Base-by-base conservation (phyloP, 164 flowering plant species). In the Vitis rotundifolia region DNA sequence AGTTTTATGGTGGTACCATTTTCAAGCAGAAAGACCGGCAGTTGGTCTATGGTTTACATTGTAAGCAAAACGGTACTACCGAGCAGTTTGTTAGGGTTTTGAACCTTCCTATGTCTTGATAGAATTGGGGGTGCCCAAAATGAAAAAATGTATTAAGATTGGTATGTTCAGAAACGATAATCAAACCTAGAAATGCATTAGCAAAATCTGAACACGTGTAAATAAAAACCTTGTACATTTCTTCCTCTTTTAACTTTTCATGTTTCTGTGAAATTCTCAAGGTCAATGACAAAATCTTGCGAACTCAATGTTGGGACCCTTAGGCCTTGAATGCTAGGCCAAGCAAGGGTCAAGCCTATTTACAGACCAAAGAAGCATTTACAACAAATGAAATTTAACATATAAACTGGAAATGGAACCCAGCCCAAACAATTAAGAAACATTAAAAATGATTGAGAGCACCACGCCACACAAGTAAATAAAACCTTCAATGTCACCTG, bases 351-450 rank as follows among this genome's bases (percentile, higher is more conserved):
- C 49, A 2, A 28, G 1, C 5, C 69, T 74, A 74, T 74, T 44
- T 74, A 74, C 70, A 75, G 13, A 63, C 18, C 28, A 22, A 31
- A 51, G 29, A 19, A 51, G 53, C 73, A 64, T 74, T 47, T 65
- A 75, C 73, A 70, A 61, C 56, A 65, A 51, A 6, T 65, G 68
- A 64, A 50, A 26, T 15, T 12, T 13, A 13, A 29, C 26, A 54
- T 37, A 53, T 29, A 52, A 15, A 51, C 18, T 26, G 26, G n/a
- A 54, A 14, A 53, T 8, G 44, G 19, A 4, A 22, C 31, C 68
- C 64, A 18, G 13, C 51, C 31, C 69, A 19, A 59, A 29, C 66
- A 69, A 37, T 49, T 22, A 51, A 3, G 28, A 15, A 69, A 52
- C 8, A 9, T 11, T 16, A 19, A 44, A 55, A 70, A 70, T 54